Base-by-base conservation (phyloP, 495 filamentous ascomycete genomes). In the Penicillium parvum region DNA sequence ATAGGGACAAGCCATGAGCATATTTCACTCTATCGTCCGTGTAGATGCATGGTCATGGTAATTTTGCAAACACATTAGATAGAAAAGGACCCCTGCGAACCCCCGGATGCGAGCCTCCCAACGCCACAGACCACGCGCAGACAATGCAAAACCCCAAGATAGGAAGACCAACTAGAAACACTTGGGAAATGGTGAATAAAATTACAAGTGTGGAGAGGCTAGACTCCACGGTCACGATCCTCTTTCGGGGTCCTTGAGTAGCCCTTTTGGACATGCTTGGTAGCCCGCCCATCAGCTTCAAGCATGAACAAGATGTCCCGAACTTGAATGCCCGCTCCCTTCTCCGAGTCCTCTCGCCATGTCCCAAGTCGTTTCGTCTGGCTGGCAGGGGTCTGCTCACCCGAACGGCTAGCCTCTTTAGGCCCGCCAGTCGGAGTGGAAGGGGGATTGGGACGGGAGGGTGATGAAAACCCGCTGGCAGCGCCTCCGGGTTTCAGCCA, bases 281-380 rank as follows among this genome's bases (percentile, higher is more conserved):
- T 58, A 11, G 60, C 69, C 44, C 69, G 61, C 12, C 73, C 65
- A 52, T 77, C 73, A 11, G 63, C 55, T 47, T 77, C 74, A 11
- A 76, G 60, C 54, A 74, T 72, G 35, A 71, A 74, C 16, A 77
- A 41, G 8, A 77, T 53, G 49, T 77, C 74, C 25, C 74, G 62
- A 15, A 75, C 55, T 40, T 75, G 71, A 43, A 77, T 72, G 0
- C 69, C 63, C 14, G 56, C 40, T 4, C 74, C 74, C 37, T 64
- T 65, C 10, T 69, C 66, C 44, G 60, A 62, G 38, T 76, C 73
- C 51, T 77, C 74, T 14, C 71, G 63, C 64, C 71, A 74, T 1
- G 60, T 52, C 16, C 73, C 73, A 29, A 75, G 57, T 15, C 60
- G 54, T 14, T 71, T 66, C 2, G 48, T 33, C 1, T 57, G 56